Base-by-base conservation (phyloP, 106 monocot species). In the Triglochin maritima region DNA sequence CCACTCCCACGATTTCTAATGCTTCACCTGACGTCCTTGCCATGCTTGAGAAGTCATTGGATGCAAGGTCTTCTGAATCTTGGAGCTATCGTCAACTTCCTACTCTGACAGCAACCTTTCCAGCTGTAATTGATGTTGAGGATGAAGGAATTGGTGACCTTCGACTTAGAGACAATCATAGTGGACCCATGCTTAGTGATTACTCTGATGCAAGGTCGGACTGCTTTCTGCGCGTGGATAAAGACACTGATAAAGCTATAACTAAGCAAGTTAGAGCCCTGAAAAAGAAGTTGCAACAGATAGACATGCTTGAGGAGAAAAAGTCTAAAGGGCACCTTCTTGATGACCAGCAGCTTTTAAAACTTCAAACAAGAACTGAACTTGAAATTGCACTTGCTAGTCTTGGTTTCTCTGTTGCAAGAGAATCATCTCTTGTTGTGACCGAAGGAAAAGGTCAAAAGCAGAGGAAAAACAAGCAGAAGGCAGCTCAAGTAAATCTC, bases 231-330 rank as follows among this genome's bases (percentile, higher is more conserved):
- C 78, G 76, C 71, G 61, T 64, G 45, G 77, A 81, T 56, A 78
- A 56, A 64, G 69, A 29, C 55, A 67, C 78, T 16, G 86, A 88
- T 9, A 77, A 83, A 78, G 75, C 69, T 54, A 75, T 78, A 15
- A 74, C 50, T 7, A 98, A 98, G 75, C 86, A 92, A 86, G 82
- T 98, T 10, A 88, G 98, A 79, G 88, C 88, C 46, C 58, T 92
- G 49, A 71, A 81, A 57, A 98, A 98, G 71, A 98, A 98, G 51
- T 77, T 98, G 63, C 98, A 98, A 76, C 98, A 98, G 57, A 91
- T 98, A 63, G 98, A 98, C 72, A 89, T 89, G 69, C 91, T 98
- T 74, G 98, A 98, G 79, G 62, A 50, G 3, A 98, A 84, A 68
- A 78, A 77, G 65, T 74, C 63, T 7, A 70, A 56, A 62, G 92